These are phyloP conservation scores for Blastocystis sp. DNA, from an alignment of 352 stramenopile genomes.

Conservation along the genomic window DNA sequence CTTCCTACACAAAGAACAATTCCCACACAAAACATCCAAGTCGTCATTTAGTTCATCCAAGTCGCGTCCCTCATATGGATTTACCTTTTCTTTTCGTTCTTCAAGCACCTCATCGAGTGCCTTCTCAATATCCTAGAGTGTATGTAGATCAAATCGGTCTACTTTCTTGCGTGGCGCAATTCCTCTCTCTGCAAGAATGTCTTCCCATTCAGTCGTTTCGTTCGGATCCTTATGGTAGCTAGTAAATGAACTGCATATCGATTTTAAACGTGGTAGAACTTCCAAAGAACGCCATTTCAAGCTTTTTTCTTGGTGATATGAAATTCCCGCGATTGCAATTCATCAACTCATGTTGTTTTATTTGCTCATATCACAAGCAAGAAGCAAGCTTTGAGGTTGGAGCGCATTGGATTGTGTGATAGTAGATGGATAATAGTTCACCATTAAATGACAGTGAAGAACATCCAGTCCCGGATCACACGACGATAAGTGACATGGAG, in stretches of 20 bases:
- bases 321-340: not conserved
- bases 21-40: conserved; percentile 59
- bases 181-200: conserved; percentile 44
- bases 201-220: conserved; percentile 59
- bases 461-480: not conserved
- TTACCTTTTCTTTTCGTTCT: conserved; percentile 51
- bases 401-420: not conserved
- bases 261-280: conserved; percentile 27
- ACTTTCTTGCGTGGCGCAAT: conserved; percentile 57
- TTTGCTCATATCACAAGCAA: not conserved
- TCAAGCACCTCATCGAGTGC: conserved; percentile 55
- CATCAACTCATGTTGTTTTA: not conserved
- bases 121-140: conserved; percentile 46
- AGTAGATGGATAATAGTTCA: not conserved
- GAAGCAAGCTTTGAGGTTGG: not conserved
- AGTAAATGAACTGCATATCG: not conserved
- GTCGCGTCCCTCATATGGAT: conserved; percentile 62
- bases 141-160: not conserved
- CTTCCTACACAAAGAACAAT: conserved; percentile 59
- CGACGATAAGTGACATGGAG: not conserved
- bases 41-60: conserved; percentile 66
- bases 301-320: not conserved
- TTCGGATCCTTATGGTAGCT: conserved; percentile 60
- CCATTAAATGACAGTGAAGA: not conserved
- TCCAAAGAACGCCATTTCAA: conserved; percentile 58